A percentile compares a stretch with the other conserved stretches of the same genome.
Conservation (phyloP, 73 alveolate species). For the Symbiodinium natans region DNA sequence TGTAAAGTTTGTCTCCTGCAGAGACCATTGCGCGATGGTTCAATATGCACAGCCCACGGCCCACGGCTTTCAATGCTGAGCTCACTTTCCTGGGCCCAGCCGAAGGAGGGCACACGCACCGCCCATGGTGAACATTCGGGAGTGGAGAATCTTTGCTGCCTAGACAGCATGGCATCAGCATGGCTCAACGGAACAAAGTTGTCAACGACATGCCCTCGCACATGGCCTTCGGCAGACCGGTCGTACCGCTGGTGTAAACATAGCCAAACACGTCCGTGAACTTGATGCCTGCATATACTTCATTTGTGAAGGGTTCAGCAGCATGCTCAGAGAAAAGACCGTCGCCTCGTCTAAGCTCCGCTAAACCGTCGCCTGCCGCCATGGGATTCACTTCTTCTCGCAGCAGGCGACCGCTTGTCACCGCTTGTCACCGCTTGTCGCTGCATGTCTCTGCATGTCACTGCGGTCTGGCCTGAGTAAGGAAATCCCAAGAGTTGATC, state of each 20-base stretch:
- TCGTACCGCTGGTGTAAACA: constrained; percentile 95
- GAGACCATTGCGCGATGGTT: background rate
- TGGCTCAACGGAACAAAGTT: background rate
- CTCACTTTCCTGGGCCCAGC: constrained; percentile 45
- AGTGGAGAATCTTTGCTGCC: constrained; percentile 95
- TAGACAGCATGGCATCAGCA: background rate
- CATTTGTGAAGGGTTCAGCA: no score
- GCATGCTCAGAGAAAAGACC: background rate
- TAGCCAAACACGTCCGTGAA: constrained; percentile 68
- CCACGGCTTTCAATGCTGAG: background rate
- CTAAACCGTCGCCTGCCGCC: constrained; percentile 27
- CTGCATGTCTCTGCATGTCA: no score
- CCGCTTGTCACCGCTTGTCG: no score
- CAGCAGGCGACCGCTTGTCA: no score
- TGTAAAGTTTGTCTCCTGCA: constrained; percentile 54
- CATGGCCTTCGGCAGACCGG: constrained; percentile 95
- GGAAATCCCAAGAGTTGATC: constrained; percentile 62
- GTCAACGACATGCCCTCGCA: background rate
- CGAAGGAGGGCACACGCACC: constrained; percentile 22
- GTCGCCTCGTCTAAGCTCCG: constrained; percentile 29
- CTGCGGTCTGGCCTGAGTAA: constrained; percentile 21
- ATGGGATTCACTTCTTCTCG: no score
- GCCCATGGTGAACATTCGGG: constrained; percentile 55
- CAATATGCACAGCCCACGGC: background rate
- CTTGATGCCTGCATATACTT: constrained; percentile 23